A percentile compares a stretch with the other conserved stretches of the same genome.
Evolutionary conservation across 2,329 filamentous ascomycete genomes (phyloP).

Genomic region (Aspergillus sp.): DNA sequence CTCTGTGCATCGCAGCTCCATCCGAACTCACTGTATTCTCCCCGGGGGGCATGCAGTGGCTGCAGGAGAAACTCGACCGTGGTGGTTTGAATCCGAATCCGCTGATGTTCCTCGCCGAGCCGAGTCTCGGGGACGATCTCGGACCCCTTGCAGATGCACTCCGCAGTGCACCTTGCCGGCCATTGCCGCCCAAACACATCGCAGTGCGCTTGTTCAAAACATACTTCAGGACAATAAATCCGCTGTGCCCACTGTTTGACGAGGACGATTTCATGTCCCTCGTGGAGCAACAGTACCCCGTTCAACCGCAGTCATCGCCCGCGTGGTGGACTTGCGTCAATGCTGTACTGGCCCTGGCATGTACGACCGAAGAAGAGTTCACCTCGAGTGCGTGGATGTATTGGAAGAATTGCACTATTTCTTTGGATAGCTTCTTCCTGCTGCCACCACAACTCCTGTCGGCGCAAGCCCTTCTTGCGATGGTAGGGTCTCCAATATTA

Average conservation of each 20-base stretch:
- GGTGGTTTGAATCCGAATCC: background rate
- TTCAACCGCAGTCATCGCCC: background rate
- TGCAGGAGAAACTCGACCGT: background rate
- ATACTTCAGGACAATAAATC: background rate
- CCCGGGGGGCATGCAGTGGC: background rate
- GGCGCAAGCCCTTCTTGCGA: conserved; percentile 4
- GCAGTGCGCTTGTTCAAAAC: background rate
- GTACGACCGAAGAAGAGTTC: background rate
- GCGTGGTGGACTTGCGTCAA: conserved; percentile 5
- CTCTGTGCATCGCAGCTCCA: background rate
- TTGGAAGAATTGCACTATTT: conserved; percentile 6
- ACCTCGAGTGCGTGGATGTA: background rate
- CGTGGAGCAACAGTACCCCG: conserved; percentile 3
- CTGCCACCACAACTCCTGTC: background rate
- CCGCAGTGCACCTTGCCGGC: background rate
- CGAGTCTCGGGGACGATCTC: background rate
- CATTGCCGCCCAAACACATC: conserved; percentile 1
- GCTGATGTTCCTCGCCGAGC: background rate
- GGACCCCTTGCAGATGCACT: background rate
- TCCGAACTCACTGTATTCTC: conserved; percentile 2
- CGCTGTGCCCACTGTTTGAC: conserved; percentile 3
- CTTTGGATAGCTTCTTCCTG: conserved; percentile 1
- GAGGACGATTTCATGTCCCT: conserved; percentile 2
- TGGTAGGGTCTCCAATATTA: background rate
- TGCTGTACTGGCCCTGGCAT: conserved; percentile 4